A percentile compares a stretch with the other conserved stretches of the same genome.
These are phyloP conservation scores for Pythium aquatile DNA, from an alignment of 352 stramenopile genomes.

Conservation along the genomic window DNA sequence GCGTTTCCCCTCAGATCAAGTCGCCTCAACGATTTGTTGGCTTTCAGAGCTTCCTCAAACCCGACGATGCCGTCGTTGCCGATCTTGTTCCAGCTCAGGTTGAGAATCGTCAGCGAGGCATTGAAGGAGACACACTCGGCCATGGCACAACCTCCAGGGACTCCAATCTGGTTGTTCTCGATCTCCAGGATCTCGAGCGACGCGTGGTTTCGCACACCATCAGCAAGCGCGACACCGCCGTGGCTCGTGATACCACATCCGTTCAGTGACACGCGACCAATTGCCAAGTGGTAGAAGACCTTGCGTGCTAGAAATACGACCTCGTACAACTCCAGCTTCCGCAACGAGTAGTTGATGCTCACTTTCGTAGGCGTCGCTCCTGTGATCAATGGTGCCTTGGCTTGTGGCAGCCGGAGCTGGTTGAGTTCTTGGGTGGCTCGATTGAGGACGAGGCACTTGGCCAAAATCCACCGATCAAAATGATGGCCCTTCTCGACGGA, in stretches of 20 bases:
- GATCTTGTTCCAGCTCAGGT: constrained; percentile 78
- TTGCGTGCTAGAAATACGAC: constrained; percentile 65
- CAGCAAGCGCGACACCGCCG: constrained; percentile 52
- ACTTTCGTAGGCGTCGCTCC: constrained; percentile 27
- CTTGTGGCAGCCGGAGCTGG: constrained; percentile 36
- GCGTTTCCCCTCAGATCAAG: constrained; percentile 75
- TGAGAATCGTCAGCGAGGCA: constrained; percentile 54
- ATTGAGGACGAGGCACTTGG: constrained; percentile 67
- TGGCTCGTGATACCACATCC: constrained; percentile 53
- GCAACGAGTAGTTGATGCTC: constrained; percentile 49
- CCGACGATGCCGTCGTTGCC: constrained; percentile 52
- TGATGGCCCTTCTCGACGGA: constrained; percentile 34
- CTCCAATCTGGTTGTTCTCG: constrained; percentile 63
- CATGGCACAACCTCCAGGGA: constrained; percentile 50
- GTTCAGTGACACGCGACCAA: constrained; percentile 57
- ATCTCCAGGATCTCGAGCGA: constrained; percentile 59
- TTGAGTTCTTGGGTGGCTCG: constrained; percentile 62
- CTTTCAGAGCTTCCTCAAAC: constrained; percentile 42
- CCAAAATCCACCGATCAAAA: constrained; percentile 67
- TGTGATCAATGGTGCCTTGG: constrained; percentile 13
- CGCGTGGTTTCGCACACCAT: constrained; percentile 63
- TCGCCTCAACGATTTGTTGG: constrained; percentile 45
- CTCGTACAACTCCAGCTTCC: constrained; percentile 55
- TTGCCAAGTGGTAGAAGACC: constrained; percentile 66
- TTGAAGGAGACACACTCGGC: constrained; percentile 62